Percentiles rank a stretch among this genome's conserved stretches.
Evolutionary conservation across 2,329 filamentous ascomycete genomes (phyloP).

Genomic region (Zymoseptoria pseudotritici): DNA sequence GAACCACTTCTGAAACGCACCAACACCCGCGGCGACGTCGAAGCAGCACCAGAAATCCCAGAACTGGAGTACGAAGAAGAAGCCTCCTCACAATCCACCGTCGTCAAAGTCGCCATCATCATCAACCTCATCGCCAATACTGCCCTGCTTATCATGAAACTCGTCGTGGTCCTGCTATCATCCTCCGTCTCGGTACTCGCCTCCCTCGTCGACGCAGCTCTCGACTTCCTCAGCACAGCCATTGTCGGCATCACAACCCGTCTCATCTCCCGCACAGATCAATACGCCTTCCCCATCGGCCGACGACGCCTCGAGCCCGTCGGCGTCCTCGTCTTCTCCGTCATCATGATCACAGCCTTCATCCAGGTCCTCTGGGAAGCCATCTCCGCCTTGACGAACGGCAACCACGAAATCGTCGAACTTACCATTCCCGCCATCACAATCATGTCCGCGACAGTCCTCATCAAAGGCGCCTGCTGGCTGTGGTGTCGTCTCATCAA

Average conservation of each 20-base stretch:
- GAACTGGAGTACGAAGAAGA: conserved; percentile 61
- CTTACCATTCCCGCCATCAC: conserved; percentile 64
- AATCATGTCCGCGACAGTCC: conserved; percentile 74
- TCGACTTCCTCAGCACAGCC: conserved; percentile 73
- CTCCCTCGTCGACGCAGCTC: conserved; percentile 67
- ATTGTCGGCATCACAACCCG: conserved; percentile 74
- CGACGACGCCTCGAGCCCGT: conserved; percentile 69
- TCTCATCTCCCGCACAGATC: conserved; percentile 65
- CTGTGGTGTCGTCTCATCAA: conserved; percentile 79
- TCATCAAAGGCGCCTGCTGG: conserved; percentile 78
- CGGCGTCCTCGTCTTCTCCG: conserved; percentile 71
- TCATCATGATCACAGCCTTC: conserved; percentile 83
- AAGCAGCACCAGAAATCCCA: conserved; percentile 50
- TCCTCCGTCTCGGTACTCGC: conserved; percentile 76
- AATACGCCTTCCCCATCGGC: conserved; percentile 71
- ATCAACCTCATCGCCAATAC: conserved; percentile 75
- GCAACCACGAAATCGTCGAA: conserved; percentile 62
- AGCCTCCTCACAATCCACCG: conserved; percentile 63
- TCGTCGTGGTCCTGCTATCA: conserved; percentile 67
- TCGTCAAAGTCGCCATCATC: conserved; percentile 83
- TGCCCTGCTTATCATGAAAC: conserved; percentile 66
- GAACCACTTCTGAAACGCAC: conserved; percentile 28
- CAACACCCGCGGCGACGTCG: conserved; percentile 3
- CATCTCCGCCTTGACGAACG: conserved; percentile 52
- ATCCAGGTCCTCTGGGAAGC: conserved; percentile 69